Evolutionary conservation across 306 rosid species (phyloP).

Genomic region (Pyrus bretschneideri): DNA sequence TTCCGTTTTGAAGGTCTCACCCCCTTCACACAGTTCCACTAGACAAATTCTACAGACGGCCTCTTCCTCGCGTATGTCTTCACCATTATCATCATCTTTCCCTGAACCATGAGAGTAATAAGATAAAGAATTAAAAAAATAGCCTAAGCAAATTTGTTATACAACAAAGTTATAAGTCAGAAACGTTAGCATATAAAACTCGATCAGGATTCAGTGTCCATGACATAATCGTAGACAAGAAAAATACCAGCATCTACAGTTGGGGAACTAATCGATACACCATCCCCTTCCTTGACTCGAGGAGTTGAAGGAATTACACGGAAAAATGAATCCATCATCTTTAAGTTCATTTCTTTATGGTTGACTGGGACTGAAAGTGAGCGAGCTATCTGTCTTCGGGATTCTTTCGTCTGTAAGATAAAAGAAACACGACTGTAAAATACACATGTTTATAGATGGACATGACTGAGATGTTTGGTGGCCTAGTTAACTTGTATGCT

Average conservation of each 20-base stretch:
- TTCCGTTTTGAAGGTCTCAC: slow-evolving; percentile 95
- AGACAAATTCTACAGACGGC: slow-evolving; percentile 96
- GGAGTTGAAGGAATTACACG: slow-evolving; percentile 93
- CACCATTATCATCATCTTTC: slow-evolving; percentile 47
- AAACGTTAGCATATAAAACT: not conserved
- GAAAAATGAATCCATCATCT: slow-evolving; percentile 69
- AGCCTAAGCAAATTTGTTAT: not conserved
- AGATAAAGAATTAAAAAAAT: slow-evolving; percentile 11
- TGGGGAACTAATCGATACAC: slow-evolving; percentile 31
- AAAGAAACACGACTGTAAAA: not conserved
- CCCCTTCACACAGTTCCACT: slow-evolving; percentile 91
- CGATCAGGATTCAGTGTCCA: not conserved
- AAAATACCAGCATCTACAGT: slow-evolving; percentile 50
- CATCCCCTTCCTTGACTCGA: slow-evolving; percentile 43
- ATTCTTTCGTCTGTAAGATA: slow-evolving; percentile 49
- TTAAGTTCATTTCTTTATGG: slow-evolving; percentile 38
- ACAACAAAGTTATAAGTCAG: not conserved
- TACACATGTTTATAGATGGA: not conserved
- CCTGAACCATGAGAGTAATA: slow-evolving; percentile 40
- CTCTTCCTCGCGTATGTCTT: slow-evolving; percentile 88
- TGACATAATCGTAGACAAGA: not conserved
- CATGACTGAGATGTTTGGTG: not conserved
- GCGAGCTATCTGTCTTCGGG: slow-evolving; percentile 60
- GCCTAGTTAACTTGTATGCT: slow-evolving; percentile 6
- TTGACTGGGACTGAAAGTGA: slow-evolving; percentile 75